These are phyloP conservation scores for Papiliotrema laurentii DNA, from an alignment of 1,284 basidiomycete species.

Conservation along the genomic window DNA sequence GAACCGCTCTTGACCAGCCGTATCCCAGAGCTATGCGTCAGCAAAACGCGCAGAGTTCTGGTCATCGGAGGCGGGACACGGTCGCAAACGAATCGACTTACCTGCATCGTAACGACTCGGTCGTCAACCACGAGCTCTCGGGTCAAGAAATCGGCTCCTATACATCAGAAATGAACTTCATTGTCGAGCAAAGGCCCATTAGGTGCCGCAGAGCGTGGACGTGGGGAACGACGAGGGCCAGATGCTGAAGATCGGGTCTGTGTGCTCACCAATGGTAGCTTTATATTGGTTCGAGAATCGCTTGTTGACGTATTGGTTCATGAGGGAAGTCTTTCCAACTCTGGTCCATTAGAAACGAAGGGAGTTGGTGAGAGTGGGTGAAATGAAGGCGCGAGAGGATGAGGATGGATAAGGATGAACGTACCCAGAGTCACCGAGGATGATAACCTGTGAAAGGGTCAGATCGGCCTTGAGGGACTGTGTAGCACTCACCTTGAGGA, in stretches of 20 bases:
- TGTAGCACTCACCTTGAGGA: conserved; percentile 72
- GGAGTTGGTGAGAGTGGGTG: background rate
- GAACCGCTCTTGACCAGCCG: conserved; percentile 98
- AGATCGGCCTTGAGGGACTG: background rate
- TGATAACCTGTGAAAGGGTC: conserved; percentile 72
- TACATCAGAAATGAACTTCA: conserved; percentile 16
- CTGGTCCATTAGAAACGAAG: conserved; percentile 50
- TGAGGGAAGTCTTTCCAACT: conserved; percentile 98
- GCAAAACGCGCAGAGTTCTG: background rate
- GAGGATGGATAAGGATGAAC: conserved; percentile 40
- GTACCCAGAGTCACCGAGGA: conserved; percentile 94
- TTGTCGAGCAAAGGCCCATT: conserved; percentile 64
- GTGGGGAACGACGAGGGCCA: too few relatives aligned
- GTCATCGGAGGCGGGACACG: background rate
- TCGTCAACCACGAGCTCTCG: conserved; percentile 99
- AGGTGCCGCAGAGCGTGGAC: too few relatives aligned
- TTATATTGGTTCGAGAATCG: conserved; percentile 99
- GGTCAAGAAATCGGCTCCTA: conserved; percentile 65
- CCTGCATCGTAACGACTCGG: conserved; percentile 97
- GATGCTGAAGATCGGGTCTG: too few relatives aligned
- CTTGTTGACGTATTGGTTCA: conserved; percentile 99
- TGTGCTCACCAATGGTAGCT: conserved; percentile 75
- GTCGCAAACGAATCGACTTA: conserved; percentile 29
- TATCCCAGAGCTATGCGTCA: conserved; percentile 99
- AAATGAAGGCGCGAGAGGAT: background rate